A percentile compares a stretch with the other conserved stretches of the same genome.
phyloP scores from a whole-genome alignment of 1,139 yeast species.

The Blastobotrys raffinosifermentans region DNA sequence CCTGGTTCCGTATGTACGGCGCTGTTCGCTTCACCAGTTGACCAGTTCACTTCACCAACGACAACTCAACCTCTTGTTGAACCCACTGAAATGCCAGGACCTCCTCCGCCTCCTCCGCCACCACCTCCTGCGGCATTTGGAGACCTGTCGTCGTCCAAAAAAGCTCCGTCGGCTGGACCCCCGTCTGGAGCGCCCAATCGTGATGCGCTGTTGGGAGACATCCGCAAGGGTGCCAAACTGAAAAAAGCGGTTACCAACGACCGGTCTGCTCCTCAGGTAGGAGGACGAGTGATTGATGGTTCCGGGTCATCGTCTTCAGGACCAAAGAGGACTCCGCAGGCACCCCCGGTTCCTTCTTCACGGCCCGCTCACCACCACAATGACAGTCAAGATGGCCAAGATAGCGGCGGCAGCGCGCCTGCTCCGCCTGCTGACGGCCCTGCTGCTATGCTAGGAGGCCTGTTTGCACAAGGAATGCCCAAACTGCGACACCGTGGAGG shows the following conservation, averaged over 20 bases:
- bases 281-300: constrained; percentile 34
- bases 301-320: constrained; percentile 18
- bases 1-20: too few species aligned
- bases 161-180: constrained; percentile 17
- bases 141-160: constrained; percentile 24
- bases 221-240: constrained; percentile 67
- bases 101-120: constrained; percentile 32
- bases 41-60: too few species aligned
- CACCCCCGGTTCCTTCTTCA: constrained; percentile 17
- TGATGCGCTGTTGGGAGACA: constrained; percentile 81
- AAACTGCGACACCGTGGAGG: constrained; percentile 57
- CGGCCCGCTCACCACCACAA: constrained; percentile 1
- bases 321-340: constrained; percentile 28
- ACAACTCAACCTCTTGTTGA: too few species aligned
- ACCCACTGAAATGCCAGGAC: constrained; percentile 9
- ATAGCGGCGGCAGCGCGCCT: constrained; percentile 11
- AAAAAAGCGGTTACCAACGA: constrained; percentile 76
- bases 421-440: constrained; percentile 18
- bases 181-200: constrained; percentile 33
- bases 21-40: too few species aligned
- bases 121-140: constrained; percentile 33
- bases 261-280: constrained; percentile 51
- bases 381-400: constrained; percentile 14
- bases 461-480: constrained; percentile 85
- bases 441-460: constrained; percentile 57